These are phyloP conservation scores for Ogataea methanolica DNA, from an alignment of 805 yeast species.

Conservation along the genomic window DNA sequence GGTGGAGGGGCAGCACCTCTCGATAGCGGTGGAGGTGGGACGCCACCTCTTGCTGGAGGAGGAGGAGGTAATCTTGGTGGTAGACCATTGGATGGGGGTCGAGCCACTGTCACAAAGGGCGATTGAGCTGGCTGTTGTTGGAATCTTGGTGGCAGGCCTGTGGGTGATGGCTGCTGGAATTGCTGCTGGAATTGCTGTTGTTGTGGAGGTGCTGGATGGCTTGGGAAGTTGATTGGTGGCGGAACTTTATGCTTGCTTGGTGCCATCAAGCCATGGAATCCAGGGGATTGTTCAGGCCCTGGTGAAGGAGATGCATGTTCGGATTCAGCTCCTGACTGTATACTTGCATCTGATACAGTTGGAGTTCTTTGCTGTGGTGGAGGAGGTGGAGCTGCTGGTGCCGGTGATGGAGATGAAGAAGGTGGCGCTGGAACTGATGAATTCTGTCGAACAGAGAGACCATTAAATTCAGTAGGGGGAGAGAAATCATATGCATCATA, in stretches of 20 bases:
- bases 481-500: constrained; percentile 18
- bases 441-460: neutral
- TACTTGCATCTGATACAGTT: neutral
- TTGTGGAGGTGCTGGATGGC: constrained; percentile 4
- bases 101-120: constrained; percentile 16
- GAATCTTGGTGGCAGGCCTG: constrained; percentile 1
- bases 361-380: constrained; percentile 1
- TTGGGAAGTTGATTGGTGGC: constrained; percentile 10
- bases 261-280: constrained; percentile 32
- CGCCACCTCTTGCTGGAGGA: constrained; percentile 20
- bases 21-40: constrained; percentile 28
- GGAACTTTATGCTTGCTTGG: constrained; percentile 14
- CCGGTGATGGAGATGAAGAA: neutral
- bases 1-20: constrained; percentile 33
- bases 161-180: constrained; percentile 2
- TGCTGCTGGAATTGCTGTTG: constrained; percentile 6
- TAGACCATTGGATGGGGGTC: constrained; percentile 22
- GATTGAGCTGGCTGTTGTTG: constrained; percentile 2
- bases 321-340: constrained; percentile 4
- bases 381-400: constrained; percentile 8
- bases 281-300: constrained; percentile 11
- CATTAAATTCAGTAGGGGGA: constrained; percentile 15
- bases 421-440: constrained; percentile 5
- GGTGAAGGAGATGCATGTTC: constrained; percentile 14
- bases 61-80: constrained; percentile 18